These are phyloP conservation scores for Corymbia maculata DNA, from an alignment of 345 rosid species.

Conservation along the genomic window DNA sequence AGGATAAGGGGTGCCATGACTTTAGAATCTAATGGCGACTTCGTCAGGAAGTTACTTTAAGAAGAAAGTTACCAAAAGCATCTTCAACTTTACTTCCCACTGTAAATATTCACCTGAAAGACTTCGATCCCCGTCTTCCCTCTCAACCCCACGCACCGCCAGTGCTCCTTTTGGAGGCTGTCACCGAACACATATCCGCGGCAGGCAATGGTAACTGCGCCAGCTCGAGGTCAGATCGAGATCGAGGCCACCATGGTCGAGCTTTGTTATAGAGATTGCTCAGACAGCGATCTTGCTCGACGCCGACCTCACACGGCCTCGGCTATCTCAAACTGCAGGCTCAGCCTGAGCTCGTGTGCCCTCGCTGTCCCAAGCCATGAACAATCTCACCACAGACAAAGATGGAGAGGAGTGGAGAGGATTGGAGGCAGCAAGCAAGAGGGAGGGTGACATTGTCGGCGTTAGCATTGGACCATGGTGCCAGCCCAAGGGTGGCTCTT, in stretches of 20 bases:
- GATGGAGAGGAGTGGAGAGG: not conserved
- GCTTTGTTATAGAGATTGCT: not conserved
- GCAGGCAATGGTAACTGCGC: not conserved
- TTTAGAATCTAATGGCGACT: not conserved
- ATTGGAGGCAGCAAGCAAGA: not conserved
- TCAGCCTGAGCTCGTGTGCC: not conserved
- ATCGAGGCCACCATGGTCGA: not conserved
- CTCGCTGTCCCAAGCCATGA: not conserved
- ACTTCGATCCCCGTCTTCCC: not conserved
- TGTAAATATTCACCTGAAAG: not conserved
- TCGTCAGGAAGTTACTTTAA: not conserved
- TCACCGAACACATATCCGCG: not conserved
- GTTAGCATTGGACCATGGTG: not conserved
- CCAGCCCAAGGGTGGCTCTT: not conserved
- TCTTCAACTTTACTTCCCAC: not conserved
- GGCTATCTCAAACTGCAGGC: not conserved
- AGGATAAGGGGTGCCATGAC: conserved; percentile 13
- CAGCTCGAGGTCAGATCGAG: not conserved
- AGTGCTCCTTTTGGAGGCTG: not conserved
- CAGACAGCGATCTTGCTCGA: not conserved
- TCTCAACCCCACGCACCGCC: not conserved
- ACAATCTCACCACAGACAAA: not conserved
- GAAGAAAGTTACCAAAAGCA: not conserved
- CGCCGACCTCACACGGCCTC: not conserved
- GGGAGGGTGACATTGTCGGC: not conserved